Evolutionary conservation across 176 grass and related monocot species (phyloP).

Genomic region (Panicum miliaceum): DNA sequence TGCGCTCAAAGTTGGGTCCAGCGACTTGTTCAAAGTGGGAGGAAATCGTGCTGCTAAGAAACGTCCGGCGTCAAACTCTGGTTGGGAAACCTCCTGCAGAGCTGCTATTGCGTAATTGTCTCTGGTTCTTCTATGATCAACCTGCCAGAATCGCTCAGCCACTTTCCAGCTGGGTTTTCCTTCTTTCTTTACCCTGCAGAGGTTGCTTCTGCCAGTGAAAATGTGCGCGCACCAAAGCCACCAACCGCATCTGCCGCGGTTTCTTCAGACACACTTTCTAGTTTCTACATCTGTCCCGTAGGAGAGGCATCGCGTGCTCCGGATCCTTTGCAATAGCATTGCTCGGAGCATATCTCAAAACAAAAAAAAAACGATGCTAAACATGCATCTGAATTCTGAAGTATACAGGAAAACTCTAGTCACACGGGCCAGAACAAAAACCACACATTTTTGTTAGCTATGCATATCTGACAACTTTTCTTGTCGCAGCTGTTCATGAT

Average conservation of each 20-base stretch:
- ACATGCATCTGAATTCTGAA: neutral
- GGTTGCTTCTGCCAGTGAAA: constrained; percentile 42
- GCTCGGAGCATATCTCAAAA: constrained; percentile 15
- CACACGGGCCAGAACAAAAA: constrained; percentile 18
- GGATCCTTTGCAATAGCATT: neutral
- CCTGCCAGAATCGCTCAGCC: constrained; percentile 14
- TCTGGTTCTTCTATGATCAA: neutral
- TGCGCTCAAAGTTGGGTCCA: constrained; percentile 38
- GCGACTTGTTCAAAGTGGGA: constrained; percentile 31
- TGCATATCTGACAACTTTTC: constrained; percentile 23
- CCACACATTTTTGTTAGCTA: neutral
- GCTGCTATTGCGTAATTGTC: neutral
- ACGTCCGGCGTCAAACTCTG: constrained; percentile 11
- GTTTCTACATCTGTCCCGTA: neutral
- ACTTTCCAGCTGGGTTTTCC: constrained; percentile 26
- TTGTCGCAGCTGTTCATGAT: constrained; percentile 7
- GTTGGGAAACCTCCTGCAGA: constrained; percentile 43
- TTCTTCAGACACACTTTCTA: constrained; percentile 36
- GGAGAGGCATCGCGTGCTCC: neutral
- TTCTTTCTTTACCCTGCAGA: constrained; percentile 33
- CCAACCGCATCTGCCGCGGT: constrained; percentile 33
- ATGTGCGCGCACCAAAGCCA: constrained; percentile 25
- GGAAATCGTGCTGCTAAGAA: constrained; percentile 14
- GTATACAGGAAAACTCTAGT: neutral
- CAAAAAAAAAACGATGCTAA: constrained; percentile 13